Conservation (phyloP, 352 stramenopile species). For the Pythium chondricola region DNA sequence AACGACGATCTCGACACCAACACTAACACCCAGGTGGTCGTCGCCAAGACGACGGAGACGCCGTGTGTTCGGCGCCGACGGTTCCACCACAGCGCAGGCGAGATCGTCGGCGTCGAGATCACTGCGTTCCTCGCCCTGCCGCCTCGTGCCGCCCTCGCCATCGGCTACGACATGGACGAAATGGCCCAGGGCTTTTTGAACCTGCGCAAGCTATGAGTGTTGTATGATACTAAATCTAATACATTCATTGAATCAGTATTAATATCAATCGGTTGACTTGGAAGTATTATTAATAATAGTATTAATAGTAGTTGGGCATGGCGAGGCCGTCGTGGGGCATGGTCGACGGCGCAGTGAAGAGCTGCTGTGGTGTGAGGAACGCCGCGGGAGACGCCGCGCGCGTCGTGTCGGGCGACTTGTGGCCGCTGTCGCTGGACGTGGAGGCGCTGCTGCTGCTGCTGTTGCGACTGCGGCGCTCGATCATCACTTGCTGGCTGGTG, state of each 20-base stretch:
- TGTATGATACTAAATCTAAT: too few species aligned
- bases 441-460: constrained; percentile 12
- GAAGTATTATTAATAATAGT: constrained; percentile 7
- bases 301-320: constrained; percentile 19
- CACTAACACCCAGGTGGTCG: neutral
- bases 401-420: constrained; percentile 12
- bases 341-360: constrained; percentile 2
- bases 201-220: constrained; percentile 68
- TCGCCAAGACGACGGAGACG: neutral
- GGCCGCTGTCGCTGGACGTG: constrained; percentile 4
- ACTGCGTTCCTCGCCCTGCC: constrained; percentile 55
- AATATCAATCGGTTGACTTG: neutral
- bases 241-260: too few species aligned
- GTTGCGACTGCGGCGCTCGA: constrained; percentile 7
- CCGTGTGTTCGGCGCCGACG: constrained; percentile 12
- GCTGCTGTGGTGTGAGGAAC: neutral
- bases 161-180: constrained; percentile 65
- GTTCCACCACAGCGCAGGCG: constrained; percentile 52
- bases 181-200: constrained; percentile 68
- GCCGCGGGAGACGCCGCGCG: constrained; percentile 1
- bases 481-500: neutral
- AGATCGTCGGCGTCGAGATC: constrained; percentile 44
- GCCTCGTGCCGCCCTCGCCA: constrained; percentile 31
- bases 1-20: neutral
- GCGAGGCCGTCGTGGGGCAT: constrained; percentile 6